Conservation (phyloP, 2,329 filamentous ascomycete genomes). For the Colletotrichum sidae region DNA sequence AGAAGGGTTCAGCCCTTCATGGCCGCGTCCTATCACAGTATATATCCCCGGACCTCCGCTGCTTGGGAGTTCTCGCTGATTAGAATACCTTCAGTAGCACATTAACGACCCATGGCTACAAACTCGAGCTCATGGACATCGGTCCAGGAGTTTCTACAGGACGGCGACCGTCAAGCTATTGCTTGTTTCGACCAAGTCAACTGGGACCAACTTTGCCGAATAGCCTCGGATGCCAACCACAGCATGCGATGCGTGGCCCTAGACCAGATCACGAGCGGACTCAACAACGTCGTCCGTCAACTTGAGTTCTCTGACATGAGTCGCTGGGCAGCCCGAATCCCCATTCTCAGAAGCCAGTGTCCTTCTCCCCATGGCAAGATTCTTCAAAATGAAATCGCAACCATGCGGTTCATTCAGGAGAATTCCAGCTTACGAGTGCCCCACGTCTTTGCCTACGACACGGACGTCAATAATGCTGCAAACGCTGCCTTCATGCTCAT, state of each 20-base stretch:
- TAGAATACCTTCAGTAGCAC: background rate
- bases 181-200: constrained; percentile 9
- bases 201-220: constrained; percentile 5
- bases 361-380: background rate
- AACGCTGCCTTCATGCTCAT: constrained; percentile 9
- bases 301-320: constrained; percentile 17
- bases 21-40: background rate
- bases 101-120: background rate
- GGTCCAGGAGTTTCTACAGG: constrained; percentile 1
- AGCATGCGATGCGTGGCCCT: constrained; percentile 3
- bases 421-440: constrained; percentile 2
- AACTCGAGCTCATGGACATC: constrained; percentile 2
- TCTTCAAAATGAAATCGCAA: constrained; percentile 7
- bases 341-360: background rate
- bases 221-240: constrained; percentile 5
- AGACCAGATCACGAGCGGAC: constrained; percentile 8
- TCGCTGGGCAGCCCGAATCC: constrained; percentile 7
- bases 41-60: background rate
- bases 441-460: constrained; percentile 7
- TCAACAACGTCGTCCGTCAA: constrained; percentile 14
- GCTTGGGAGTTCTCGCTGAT: background rate
- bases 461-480: constrained; percentile 4
- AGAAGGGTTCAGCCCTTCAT: background rate
- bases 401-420: constrained; percentile 14
- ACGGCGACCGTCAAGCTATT: background rate